Evolutionary conservation across 1,139 yeast genomes (phyloP).

Genomic region (Lodderomyces margitis): DNA sequence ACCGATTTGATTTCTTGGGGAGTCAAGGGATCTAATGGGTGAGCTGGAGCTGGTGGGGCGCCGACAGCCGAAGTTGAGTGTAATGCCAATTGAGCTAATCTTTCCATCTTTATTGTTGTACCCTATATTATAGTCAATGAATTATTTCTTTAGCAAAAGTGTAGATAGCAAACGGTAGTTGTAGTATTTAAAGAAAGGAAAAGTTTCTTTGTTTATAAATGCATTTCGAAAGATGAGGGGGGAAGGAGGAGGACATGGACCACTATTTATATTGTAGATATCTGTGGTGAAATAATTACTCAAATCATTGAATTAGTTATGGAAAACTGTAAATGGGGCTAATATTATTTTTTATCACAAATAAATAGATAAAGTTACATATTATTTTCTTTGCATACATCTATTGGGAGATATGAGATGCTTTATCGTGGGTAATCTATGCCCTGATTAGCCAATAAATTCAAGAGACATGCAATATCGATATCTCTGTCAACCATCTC

Average conservation of each 20-base stretch:
- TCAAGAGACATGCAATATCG: neutral
- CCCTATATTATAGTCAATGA: too few relatives aligned
- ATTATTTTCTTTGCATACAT: too few relatives aligned
- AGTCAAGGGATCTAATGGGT: conserved; percentile 72
- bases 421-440: too few relatives aligned
- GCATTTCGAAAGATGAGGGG: too few relatives aligned
- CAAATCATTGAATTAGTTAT: neutral
- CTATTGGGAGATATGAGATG: too few relatives aligned
- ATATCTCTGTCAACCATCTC: too few relatives aligned
- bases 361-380: neutral
- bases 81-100: conserved; percentile 62
- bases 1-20: conserved; percentile 51
- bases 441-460: neutral
- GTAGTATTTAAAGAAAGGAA: too few relatives aligned
- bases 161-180: neutral
- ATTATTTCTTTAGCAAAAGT: neutral
- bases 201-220: neutral
- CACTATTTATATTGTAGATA: neutral
- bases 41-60: conserved; percentile 55
- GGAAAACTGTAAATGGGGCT: too few relatives aligned
- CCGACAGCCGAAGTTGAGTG: conserved; percentile 59
- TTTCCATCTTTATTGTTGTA: conserved; percentile 45
- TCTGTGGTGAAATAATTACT: neutral
- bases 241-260: neutral
- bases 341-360: too few relatives aligned